Percentiles rank a stretch among this genome's conserved stretches.
phyloP scores from a whole-genome alignment of 2,329 filamentous ascomycete genomes.

The Pseudopyrenochaeta lycopersici region DNA sequence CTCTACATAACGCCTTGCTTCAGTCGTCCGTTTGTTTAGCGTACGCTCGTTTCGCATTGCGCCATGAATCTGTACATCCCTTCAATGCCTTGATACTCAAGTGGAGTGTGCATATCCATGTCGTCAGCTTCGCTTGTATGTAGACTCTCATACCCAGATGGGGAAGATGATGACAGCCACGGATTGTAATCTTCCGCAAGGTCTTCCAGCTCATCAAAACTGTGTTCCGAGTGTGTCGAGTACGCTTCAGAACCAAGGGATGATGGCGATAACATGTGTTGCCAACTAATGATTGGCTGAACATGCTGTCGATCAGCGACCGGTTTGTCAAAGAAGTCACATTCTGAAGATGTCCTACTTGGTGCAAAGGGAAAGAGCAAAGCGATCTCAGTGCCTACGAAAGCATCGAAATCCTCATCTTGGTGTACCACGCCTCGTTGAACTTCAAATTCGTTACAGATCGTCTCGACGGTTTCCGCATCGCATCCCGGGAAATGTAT shows the following conservation, averaged over 20 bases:
- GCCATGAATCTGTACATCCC: conserved; percentile 73
- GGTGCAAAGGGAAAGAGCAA: conserved; percentile 89
- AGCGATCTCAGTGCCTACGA: conserved; percentile 74
- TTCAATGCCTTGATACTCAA: conserved; percentile 70
- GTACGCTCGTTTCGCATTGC: conserved; percentile 62
- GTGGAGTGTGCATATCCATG: conserved; percentile 49
- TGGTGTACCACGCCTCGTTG: conserved; percentile 80
- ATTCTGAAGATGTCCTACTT: conserved; percentile 59
- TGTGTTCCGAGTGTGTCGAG: conserved; percentile 49
- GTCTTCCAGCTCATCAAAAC: conserved; percentile 53
- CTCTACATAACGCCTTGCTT: conserved; percentile 12
- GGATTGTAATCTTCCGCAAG: conserved; percentile 57
- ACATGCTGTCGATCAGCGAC: conserved; percentile 45
- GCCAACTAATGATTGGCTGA: conserved; percentile 62
- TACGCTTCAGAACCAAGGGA: conserved; percentile 46
- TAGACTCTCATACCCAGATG: conserved; percentile 66
- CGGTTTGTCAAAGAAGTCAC: conserved; percentile 56
- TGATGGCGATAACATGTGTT: conserved; percentile 63
- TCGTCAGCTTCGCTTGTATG: conserved; percentile 62
- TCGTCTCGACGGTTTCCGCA: conserved; percentile 77
- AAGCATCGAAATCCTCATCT: conserved; percentile 77
- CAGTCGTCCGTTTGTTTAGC: conserved; percentile 7
- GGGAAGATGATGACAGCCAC: conserved; percentile 58
- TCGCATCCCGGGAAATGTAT: conserved; percentile 94
- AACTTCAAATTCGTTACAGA: conserved; percentile 89